These are phyloP conservation scores for Podospora pseudocomata DNA, from an alignment of 495 filamentous ascomycete species.

Conservation along the genomic window DNA sequence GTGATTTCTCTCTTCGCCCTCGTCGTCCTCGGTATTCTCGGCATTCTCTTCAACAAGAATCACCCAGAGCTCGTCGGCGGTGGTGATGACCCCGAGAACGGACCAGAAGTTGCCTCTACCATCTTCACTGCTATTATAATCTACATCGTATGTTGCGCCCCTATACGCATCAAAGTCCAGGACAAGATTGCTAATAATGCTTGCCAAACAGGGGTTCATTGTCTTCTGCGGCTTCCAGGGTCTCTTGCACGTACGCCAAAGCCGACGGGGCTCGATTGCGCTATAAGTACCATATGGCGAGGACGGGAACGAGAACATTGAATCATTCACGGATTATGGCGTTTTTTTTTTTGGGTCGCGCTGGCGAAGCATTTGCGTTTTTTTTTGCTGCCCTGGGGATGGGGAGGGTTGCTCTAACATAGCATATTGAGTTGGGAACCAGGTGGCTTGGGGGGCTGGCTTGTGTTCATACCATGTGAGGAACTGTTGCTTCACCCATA, in stretches of 20 bases:
- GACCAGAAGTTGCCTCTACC: slow-evolving; percentile 70
- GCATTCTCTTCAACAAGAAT: slow-evolving; percentile 69
- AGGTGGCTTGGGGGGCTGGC: slow-evolving; percentile 9
- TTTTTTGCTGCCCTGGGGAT: slow-evolving; percentile 6
- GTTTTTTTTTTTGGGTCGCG: slow-evolving; percentile 27
- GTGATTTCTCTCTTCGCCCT: slow-evolving; percentile 87
- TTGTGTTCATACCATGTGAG: neutral
- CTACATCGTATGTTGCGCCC: slow-evolving; percentile 62
- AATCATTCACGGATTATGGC: slow-evolving; percentile 21
- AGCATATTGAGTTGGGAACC: slow-evolving; percentile 7
- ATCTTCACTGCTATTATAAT: slow-evolving; percentile 82
- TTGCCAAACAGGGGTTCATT: slow-evolving; percentile 66
- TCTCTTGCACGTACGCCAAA: slow-evolving; percentile 70
- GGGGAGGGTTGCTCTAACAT: slow-evolving; percentile 14
- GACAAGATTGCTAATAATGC: slow-evolving; percentile 14
- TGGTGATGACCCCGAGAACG: slow-evolving; percentile 68
- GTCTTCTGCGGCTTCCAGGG: slow-evolving; percentile 88
- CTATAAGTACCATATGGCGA: slow-evolving; percentile 41
- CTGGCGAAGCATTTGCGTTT: slow-evolving; percentile 11
- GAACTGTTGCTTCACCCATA: neutral
- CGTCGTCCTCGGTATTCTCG: slow-evolving; percentile 79
- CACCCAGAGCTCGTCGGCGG: slow-evolving; percentile 79
- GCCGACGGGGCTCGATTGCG: slow-evolving; percentile 76
- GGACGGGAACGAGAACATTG: slow-evolving; percentile 8
- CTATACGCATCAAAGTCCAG: neutral